Percentiles rank a stretch among this genome's conserved stretches.
phyloP scores from a whole-genome alignment of 345 rosid species.

The Melastoma malabathricum region DNA sequence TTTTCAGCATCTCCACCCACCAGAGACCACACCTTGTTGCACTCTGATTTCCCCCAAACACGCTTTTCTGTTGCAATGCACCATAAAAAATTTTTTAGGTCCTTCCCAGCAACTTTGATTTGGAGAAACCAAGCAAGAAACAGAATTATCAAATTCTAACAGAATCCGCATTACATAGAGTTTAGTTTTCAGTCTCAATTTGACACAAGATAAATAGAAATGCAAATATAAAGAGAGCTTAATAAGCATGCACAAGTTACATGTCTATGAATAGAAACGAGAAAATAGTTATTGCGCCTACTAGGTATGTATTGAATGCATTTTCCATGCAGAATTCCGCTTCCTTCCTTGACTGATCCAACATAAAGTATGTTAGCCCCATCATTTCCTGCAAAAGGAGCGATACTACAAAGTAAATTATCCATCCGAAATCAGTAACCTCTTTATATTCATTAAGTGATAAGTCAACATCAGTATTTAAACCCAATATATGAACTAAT shows the following conservation, averaged over 20 bases:
- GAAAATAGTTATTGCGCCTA: slow-evolving; percentile 21
- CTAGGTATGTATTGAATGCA: slow-evolving; percentile 80
- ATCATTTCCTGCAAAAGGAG: slow-evolving; percentile 73
- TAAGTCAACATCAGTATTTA: too few species aligned
- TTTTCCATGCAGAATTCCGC: slow-evolving; percentile 97
- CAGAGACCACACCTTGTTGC: slow-evolving; percentile 94
- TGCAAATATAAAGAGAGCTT: too few species aligned
- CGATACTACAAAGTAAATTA: background rate
- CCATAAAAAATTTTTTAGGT: background rate
- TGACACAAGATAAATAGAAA: too few species aligned
- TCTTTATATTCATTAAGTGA: background rate
- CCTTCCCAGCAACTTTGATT: background rate
- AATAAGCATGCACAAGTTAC: too few species aligned
- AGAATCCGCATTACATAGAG: too few species aligned
- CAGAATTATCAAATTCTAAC: background rate
- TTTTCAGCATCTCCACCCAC: slow-evolving; percentile 96
- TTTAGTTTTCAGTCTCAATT: too few species aligned
- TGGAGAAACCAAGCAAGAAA: background rate
- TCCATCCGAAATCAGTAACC: background rate
- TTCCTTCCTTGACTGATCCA: slow-evolving; percentile 92
- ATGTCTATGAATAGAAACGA: background rate
- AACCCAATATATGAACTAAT: too few species aligned
- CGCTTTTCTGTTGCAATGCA: slow-evolving; percentile 47
- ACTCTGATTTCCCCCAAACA: slow-evolving; percentile 62
- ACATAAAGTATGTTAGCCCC: slow-evolving; percentile 82